Conservation (phyloP, 1,139 yeast species). For the Wickerhamomyces sp. region DNA sequence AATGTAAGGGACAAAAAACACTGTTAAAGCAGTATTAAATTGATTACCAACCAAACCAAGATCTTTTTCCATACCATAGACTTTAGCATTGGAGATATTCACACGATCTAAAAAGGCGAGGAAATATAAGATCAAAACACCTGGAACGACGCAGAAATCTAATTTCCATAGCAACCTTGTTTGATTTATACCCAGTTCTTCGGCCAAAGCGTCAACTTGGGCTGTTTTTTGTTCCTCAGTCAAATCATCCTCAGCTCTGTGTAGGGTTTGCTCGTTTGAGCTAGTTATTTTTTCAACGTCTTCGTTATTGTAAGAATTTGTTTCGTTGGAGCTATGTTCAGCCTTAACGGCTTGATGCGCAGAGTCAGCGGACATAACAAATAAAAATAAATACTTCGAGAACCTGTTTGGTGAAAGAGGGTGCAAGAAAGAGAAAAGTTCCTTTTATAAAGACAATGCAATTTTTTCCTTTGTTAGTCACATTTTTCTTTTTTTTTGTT, state of each 20-base stretch:
- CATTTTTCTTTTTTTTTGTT: too few species aligned
- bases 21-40: conserved; percentile 30
- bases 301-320: background rate
- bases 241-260: conserved; percentile 1
- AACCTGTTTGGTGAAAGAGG: too few species aligned
- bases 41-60: conserved; percentile 45
- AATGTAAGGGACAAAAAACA: conserved; percentile 36
- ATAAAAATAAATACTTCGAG: too few species aligned
- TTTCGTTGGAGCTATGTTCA: background rate
- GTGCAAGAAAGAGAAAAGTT: too few species aligned
- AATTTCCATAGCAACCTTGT: conserved; percentile 40
- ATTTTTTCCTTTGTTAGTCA: too few species aligned
- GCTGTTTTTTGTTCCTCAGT: conserved; percentile 18
- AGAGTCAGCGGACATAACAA: background rate
- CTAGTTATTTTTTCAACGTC: background rate
- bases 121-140: conserved; percentile 49
- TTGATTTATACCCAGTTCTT: conserved; percentile 39
- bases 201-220: conserved; percentile 36
- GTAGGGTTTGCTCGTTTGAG: background rate
- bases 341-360: background rate
- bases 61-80: conserved; percentile 36
- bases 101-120: conserved; percentile 56
- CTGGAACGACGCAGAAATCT: conserved; percentile 50
- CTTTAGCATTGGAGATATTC: conserved; percentile 50
- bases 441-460: too few species aligned